Evolutionary conservation across 1,284 basidiomycete species (phyloP), one percentile per base, ranked within the genome.

Genomic region (Trichosporon asahii): DNA sequence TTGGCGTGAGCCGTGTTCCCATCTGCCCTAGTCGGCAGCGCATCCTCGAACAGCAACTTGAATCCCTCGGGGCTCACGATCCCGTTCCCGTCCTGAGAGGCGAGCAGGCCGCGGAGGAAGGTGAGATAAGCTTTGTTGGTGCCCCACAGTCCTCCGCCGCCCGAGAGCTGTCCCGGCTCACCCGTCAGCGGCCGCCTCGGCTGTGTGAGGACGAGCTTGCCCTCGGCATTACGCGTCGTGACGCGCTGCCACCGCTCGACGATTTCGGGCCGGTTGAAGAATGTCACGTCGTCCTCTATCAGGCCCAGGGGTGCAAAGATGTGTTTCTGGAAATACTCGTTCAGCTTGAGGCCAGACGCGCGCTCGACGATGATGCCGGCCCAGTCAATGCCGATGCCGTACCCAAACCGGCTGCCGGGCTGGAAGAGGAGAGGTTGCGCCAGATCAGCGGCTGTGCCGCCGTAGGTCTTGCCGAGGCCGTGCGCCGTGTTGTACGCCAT

Each of bases 311-410:
- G 80, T 2, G 67, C 66, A 66, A 77, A 82, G 65, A 83, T 72
- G 73, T 82, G 65, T 18, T 78, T 64, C 49, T 77, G 70, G 64
- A 82, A 79, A 68, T 78, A 79, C 1, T 75, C 76, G 63, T 80
- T 79, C 8, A 83, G 73, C 0, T 70, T 72, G 12, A 69, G 60
- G 1, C 78, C 79, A 0, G 74, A 76, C 11, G 77, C 66, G 27
- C 82, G 76, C 40, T 71, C 68, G 57, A 84, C 74, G 68, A 80
- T 46, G 68, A 73, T 27, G 31, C 78, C 82, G 40, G 76, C 74
- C 78, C 77, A 82, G 67, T 84, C 84, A 49, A 81, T 78, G 2
- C 76, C 76, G 55, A 72, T 68, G n/a, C 72, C 66, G 73, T 82
- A 81, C 29, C 27, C 23, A 66, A 68, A 82, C 3, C 63, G 61